phyloP scores from a whole-genome alignment of 2,329 filamentous ascomycete genomes.

The Lachnum nothofagi region DNA sequence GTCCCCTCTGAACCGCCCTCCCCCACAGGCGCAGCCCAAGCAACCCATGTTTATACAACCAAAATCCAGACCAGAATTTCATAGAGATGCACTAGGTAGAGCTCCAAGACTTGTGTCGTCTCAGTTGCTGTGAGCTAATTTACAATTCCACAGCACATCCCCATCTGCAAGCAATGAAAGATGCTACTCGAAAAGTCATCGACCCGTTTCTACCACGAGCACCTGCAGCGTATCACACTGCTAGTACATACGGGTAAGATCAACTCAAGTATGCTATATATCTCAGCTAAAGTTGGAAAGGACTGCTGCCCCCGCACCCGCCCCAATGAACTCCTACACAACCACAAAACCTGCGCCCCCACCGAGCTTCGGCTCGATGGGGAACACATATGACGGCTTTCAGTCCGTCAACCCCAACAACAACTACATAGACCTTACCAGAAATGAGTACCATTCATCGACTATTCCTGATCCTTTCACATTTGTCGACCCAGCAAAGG shows the following conservation, averaged over 20 bases:
- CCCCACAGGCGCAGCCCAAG: slow-evolving; percentile 18
- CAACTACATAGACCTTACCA: slow-evolving; percentile 32
- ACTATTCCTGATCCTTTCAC: slow-evolving; percentile 26
- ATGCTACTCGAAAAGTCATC: slow-evolving; percentile 23
- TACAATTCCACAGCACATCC: slow-evolving; percentile 20
- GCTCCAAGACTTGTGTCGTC: neutral
- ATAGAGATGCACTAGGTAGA: slow-evolving; percentile 26
- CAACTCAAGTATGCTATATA: too few relatives aligned
- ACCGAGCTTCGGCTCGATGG: slow-evolving; percentile 30
- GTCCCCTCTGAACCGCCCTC: slow-evolving; percentile 26
- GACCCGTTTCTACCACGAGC: slow-evolving; percentile 27
- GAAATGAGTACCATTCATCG: slow-evolving; percentile 20
- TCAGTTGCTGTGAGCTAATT: neutral
- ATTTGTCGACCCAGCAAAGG: slow-evolving; percentile 58
- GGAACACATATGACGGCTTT: slow-evolving; percentile 27
- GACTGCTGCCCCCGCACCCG: slow-evolving; percentile 19
- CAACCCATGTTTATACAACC: slow-evolving; percentile 30
- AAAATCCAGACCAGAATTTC: slow-evolving; percentile 30
- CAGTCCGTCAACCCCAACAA: slow-evolving; percentile 25
- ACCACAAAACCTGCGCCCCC: slow-evolving; percentile 27
- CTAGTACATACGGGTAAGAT: slow-evolving; percentile 13
- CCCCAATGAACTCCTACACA: slow-evolving; percentile 21
- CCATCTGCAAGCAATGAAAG: slow-evolving; percentile 29
- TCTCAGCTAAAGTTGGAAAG: too few relatives aligned
- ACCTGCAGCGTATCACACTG: slow-evolving; percentile 20